Percentiles rank a stretch among this genome's conserved stretches.
Conservation (phyloP, 202 grass and related monocot species). For the Brachypodium distachyon region DNA sequence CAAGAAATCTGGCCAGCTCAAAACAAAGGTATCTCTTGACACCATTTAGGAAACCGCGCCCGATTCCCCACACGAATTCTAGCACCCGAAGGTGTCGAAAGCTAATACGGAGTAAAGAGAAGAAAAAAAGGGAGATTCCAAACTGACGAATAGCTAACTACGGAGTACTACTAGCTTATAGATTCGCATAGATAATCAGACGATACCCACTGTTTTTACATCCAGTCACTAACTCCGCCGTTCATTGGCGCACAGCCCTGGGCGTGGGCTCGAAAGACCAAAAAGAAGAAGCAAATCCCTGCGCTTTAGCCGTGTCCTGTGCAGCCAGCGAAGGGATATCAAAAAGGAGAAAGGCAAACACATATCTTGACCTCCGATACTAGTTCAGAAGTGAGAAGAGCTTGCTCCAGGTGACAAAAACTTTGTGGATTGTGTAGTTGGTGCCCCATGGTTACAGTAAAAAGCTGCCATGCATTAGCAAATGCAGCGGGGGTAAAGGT, state of each 20-base stretch:
- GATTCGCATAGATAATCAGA: background rate
- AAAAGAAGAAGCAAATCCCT: constrained; percentile 21
- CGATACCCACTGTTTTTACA: background rate
- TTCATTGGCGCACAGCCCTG: background rate
- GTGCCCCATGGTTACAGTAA: constrained; percentile 4
- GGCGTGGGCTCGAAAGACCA: background rate
- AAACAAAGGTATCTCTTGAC: background rate
- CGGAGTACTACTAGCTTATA: too few species aligned
- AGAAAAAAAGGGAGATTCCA: too few species aligned
- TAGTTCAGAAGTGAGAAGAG: background rate
- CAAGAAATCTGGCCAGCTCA: background rate
- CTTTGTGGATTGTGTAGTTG: background rate
- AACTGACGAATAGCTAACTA: background rate
- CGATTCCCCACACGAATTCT: background rate
- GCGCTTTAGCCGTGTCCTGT: constrained; percentile 25
- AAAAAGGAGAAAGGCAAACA: background rate
- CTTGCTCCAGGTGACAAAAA: constrained; percentile 3
- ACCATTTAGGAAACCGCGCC: background rate
- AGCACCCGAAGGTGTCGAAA: background rate
- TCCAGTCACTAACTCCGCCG: background rate
- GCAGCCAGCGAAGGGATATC: background rate
- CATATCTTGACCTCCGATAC: background rate
- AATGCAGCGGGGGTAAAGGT: background rate
- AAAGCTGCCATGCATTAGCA: background rate
- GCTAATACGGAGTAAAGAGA: too few species aligned